These are phyloP conservation scores for Haematococcus lacustris DNA, from an alignment of 139 green algal genomes.

Conservation along the genomic window DNA sequence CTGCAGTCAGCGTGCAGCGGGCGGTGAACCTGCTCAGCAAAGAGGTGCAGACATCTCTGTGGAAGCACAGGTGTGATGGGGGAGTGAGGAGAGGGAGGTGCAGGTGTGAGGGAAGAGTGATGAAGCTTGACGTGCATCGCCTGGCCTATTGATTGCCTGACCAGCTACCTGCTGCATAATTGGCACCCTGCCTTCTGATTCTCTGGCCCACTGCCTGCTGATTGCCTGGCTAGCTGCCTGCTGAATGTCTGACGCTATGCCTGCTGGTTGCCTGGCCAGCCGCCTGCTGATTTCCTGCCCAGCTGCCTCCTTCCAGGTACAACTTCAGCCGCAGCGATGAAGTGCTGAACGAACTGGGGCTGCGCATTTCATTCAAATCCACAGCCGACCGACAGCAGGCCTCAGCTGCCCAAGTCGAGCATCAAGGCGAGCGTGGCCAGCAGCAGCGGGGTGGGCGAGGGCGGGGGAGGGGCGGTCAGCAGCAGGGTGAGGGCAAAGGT, in stretches of 20 bases:
- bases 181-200: background rate
- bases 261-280: background rate
- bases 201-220: background rate
- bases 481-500: background rate
- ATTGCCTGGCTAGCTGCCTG: background rate
- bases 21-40: background rate
- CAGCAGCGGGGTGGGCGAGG: background rate
- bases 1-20: slow-evolving; percentile 49
- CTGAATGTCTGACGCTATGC: no score
- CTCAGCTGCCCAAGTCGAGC: background rate
- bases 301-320: background rate
- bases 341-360: background rate
- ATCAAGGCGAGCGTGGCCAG: background rate
- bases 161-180: no score
- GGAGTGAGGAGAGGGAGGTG: background rate
- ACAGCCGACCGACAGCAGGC: background rate
- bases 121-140: background rate
- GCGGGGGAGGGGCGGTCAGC: background rate
- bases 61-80: slow-evolving; percentile 8
- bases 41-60: slow-evolving; percentile 4
- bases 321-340: background rate
- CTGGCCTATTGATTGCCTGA: background rate
- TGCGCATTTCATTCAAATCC: background rate
- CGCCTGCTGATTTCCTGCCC: background rate
- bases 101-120: background rate